Evolutionary conservation across 768 basidiomycete species (phyloP).

Genomic region (Thelephora aurantiotincta): DNA sequence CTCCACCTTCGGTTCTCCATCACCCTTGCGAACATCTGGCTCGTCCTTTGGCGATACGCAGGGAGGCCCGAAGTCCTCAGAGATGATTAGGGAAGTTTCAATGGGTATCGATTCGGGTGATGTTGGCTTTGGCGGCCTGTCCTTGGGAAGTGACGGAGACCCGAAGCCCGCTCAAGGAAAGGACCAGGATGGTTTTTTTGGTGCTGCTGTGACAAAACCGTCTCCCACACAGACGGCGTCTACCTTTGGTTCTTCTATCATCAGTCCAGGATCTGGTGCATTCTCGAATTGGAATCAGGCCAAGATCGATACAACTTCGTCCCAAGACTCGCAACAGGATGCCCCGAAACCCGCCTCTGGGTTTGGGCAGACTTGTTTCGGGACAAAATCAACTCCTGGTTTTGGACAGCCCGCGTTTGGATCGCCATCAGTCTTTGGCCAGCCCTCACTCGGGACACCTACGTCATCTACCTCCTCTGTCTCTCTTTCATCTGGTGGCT

Average conservation of each 20-base stretch:
- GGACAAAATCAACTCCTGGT: constrained; percentile 12
- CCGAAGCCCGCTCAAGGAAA: background rate
- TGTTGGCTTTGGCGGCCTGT: constrained; percentile 4
- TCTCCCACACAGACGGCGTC: constrained; percentile 2
- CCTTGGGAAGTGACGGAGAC: constrained; percentile 2
- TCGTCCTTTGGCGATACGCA: constrained; percentile 9
- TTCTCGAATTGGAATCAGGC: constrained; percentile 5
- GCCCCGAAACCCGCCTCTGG: constrained; percentile 16
- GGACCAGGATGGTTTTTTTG: background rate
- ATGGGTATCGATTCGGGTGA: constrained; percentile 1
- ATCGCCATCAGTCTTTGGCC: constrained; percentile 11
- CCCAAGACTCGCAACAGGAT: background rate
- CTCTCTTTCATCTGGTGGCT: constrained; percentile 20
- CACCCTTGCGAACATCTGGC: background rate
- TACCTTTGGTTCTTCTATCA: constrained; percentile 15
- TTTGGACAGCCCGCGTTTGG: constrained; percentile 14
- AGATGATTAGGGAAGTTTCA: background rate
- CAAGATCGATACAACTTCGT: background rate
- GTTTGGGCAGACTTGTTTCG: constrained; percentile 17
- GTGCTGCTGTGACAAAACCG: background rate
- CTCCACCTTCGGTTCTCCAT: constrained; percentile 1
- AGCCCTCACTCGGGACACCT: constrained; percentile 6
- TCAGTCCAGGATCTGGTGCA: constrained; percentile 21
- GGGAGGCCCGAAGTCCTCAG: background rate
- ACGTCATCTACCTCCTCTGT: constrained; percentile 13